A percentile compares a stretch with the other conserved stretches of the same genome.
These are phyloP conservation scores for Goffeauzyma gilvescens DNA, from an alignment of 768 basidiomycete genomes.

Conservation along the genomic window DNA sequence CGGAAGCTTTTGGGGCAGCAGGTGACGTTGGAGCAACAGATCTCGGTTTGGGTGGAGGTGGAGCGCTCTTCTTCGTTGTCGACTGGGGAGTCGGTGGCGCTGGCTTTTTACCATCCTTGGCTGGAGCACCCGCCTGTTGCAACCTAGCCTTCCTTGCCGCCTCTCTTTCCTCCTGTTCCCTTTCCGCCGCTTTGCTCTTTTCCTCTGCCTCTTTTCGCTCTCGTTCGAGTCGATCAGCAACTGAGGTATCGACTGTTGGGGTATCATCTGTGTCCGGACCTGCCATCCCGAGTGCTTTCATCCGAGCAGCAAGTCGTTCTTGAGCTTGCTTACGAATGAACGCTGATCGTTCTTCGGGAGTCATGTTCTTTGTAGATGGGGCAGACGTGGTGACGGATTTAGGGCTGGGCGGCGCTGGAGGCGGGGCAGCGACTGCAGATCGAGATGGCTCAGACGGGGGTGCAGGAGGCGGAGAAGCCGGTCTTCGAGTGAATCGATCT, in stretches of 20 bases:
- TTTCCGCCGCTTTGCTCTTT: conserved; percentile 57
- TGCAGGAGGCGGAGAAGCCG: conserved; percentile 32
- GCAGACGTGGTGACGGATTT: conserved; percentile 32
- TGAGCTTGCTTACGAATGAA: conserved; percentile 62
- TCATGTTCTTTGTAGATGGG: conserved; percentile 54
- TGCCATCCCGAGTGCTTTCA: conserved; percentile 61
- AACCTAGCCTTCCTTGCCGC: conserved; percentile 50
- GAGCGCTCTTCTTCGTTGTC: conserved; percentile 34
- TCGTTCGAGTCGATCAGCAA: conserved; percentile 63
- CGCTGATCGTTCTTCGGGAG: conserved; percentile 60
- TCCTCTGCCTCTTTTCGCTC: conserved; percentile 86
- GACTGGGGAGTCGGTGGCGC: conserved; percentile 35
- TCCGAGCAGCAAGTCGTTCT: conserved; percentile 62
- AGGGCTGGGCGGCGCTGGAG: conserved; percentile 41
- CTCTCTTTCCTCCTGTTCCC: conserved; percentile 62
- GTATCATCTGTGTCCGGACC: conserved; percentile 8
- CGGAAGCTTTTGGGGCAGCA: conserved; percentile 27
- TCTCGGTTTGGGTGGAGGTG: conserved; percentile 36
- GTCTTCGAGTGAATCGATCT: conserved; percentile 24
- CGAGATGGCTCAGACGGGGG: conserved; percentile 25
- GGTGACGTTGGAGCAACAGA: conserved; percentile 27
- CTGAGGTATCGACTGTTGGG: conserved; percentile 47
- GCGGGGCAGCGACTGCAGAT: conserved; percentile 22
- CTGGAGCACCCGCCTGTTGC: conserved; percentile 37
- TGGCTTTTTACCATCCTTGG: conserved; percentile 36